Conservation (phyloP, 1,284 basidiomycete genomes). For the Ustilago vetiveriae region DNA sequence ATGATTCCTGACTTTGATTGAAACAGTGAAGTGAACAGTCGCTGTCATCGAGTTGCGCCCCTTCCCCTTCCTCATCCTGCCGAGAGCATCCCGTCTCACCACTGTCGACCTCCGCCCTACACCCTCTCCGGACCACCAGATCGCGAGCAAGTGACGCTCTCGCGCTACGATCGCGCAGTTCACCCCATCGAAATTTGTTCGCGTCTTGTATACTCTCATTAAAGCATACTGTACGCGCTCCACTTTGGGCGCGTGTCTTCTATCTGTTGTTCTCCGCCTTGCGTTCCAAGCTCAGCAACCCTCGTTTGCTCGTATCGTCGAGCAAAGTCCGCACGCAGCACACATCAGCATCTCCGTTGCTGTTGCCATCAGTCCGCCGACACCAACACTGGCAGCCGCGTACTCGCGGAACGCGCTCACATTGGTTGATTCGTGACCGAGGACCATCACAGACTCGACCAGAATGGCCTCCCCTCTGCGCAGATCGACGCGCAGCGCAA, state of each 20-base stretch:
- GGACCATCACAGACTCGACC: neutral
- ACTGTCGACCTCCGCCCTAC: too few relatives aligned
- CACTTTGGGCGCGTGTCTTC: conserved; percentile 24
- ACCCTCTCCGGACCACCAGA: too few relatives aligned
- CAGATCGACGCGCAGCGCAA: conserved; percentile 23
- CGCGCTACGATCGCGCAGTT: neutral
- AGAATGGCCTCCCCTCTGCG: conserved; percentile 37
- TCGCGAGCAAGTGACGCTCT: neutral
- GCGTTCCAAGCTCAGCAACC: neutral
- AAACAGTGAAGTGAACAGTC: too few relatives aligned
- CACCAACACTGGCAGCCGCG: too few relatives aligned
- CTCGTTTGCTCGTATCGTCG: neutral
- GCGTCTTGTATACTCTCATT: conserved; percentile 33
- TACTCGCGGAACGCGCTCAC: neutral
- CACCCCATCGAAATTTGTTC: conserved; percentile 22
- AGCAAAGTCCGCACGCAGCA: neutral
- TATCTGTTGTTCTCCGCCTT: neutral
- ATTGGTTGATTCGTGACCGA: neutral
- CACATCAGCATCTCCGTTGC: neutral
- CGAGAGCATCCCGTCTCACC: conserved; percentile 1
- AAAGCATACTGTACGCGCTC: conserved; percentile 40
- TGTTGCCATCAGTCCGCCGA: neutral
- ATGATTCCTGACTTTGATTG: too few relatives aligned
- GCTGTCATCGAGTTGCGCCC: neutral
- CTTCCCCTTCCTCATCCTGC: neutral